Conservation (phyloP, 164 flowering plant species). For the Pachysandra terminalis region DNA sequence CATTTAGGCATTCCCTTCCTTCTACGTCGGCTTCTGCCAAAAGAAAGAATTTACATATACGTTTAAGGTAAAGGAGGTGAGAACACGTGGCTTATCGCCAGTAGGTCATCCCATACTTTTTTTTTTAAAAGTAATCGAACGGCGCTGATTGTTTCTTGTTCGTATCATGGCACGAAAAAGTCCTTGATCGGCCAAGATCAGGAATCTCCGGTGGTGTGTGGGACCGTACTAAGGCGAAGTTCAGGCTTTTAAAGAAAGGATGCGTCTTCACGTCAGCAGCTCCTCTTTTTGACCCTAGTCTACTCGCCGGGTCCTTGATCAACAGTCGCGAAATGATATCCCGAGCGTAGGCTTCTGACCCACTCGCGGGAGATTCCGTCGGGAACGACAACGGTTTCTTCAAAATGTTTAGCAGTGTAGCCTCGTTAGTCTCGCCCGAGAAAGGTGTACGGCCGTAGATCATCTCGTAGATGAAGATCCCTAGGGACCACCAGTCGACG, state of each 20-base stretch:
- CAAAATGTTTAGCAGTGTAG: slow-evolving; percentile 59
- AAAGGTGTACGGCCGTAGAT: slow-evolving; percentile 85
- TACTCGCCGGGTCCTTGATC: slow-evolving; percentile 53
- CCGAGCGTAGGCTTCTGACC: slow-evolving; percentile 45
- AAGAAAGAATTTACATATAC: too few species aligned
- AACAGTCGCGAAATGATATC: slow-evolving; percentile 55
- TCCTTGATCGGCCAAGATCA: slow-evolving; percentile 22
- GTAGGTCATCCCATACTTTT: not conserved
- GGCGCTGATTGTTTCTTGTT: slow-evolving; percentile 19
- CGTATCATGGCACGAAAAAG: slow-evolving; percentile 19
- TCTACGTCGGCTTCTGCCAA: too few species aligned
- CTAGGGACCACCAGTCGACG: slow-evolving; percentile 96
- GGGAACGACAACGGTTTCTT: slow-evolving; percentile 56
- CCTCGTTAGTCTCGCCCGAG: slow-evolving; percentile 49
- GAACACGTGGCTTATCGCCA: not conserved
- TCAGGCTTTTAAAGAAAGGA: slow-evolving; percentile 67
- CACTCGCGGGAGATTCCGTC: slow-evolving; percentile 20
- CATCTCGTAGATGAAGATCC: slow-evolving; percentile 82
- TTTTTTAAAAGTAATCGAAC: slow-evolving; percentile 51
- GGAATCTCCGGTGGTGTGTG: slow-evolving; percentile 62
- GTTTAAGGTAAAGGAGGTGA: too few species aligned
- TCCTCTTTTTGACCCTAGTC: slow-evolving; percentile 73
- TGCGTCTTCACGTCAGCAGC: slow-evolving; percentile 80
- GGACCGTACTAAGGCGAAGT: slow-evolving; percentile 73
- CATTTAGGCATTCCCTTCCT: too few species aligned